Base-by-base conservation (phyloP, 768 basidiomycete genomes). In the Paxillus rubicundulus region DNA sequence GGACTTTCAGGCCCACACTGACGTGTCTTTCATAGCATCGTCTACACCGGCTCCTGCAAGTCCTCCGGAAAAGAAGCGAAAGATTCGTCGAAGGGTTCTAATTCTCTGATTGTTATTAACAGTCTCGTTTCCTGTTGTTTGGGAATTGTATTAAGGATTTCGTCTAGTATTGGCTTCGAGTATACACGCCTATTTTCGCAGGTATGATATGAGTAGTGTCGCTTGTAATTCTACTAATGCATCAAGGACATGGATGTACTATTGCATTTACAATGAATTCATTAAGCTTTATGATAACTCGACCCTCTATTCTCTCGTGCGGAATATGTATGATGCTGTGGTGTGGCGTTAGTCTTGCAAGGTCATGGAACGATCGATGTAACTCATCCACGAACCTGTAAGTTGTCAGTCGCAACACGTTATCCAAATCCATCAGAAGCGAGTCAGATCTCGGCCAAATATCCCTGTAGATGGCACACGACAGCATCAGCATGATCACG, bases 361-460 rank as follows among this genome's bases (percentile, higher is more conserved):
- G n/a, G n/a, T n/a, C n/a, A 37, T 32, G 49, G 21, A 7, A 9
- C 27, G 13, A 27, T 21, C 16, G 2, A 44, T 44, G 27, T 44
- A 44, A 28, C 27, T 24, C 24, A n/a, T 24, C 27, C 42, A 28
- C 42, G 13, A 44, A 27, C 24, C 16, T 44, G 12, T 10, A 24
- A 24, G 4, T 12, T 20, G 36, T n/a, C 9, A 5, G 28, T 21
- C 50, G 38, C 36, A 44, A 41, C 38, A 47, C 33, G 30, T 57
- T 41, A 42, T 40, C 39, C 39, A 43, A 13, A 53, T 38, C 21
- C 24, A 41, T 77, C 68, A 88, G 63, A 89, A 87, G 13, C 85
- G 80, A 18, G 81, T 85, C 52, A 89, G 66, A 64, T 89, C 87
- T 24, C 87, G 81, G 7, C 86, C 86, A 66, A 87, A 86, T 43